Evolutionary conservation across 164 flowering plant genomes (phyloP).

Genomic region (grape (Vitis vinifera)): DNA sequence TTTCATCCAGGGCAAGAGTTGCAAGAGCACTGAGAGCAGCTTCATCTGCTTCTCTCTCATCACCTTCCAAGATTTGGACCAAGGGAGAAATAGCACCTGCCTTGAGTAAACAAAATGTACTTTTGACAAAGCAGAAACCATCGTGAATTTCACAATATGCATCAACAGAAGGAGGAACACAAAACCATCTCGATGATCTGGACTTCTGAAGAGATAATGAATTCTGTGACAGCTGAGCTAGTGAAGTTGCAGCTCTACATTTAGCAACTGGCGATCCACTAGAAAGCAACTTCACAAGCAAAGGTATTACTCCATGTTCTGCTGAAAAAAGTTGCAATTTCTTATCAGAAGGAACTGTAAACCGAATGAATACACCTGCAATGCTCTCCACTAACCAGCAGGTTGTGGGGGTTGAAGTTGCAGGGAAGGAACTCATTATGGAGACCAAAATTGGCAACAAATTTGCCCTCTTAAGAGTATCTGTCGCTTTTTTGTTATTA

Average conservation of each 20-base stretch:
- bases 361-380: conserved; percentile 56
- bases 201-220: conserved; percentile 46
- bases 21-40: conserved; percentile 65
- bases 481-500: conserved; percentile 58
- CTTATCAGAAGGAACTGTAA: conserved; percentile 71
- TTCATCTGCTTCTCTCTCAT: conserved; percentile 72
- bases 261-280: conserved; percentile 50
- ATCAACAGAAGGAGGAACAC: conserved; percentile 48
- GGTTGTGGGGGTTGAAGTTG: conserved; percentile 19
- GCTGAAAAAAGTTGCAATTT: conserved; percentile 58
- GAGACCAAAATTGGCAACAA: conserved; percentile 57
- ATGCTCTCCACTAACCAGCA: conserved; percentile 42
- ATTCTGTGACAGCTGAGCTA: conserved; percentile 74
- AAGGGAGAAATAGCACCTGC: conserved; percentile 66
- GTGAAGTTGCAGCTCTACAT: conserved; percentile 62
- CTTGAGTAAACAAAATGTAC: conserved; percentile 74
- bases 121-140: conserved; percentile 57
- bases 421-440: conserved; percentile 22
- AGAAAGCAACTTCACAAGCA: conserved; percentile 66
- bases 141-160: conserved; percentile 70
- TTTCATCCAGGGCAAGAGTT: conserved; percentile 69
- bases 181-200: conserved; percentile 56
- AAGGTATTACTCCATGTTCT: conserved; percentile 60
- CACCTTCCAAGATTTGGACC: conserved; percentile 51
- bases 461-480: conserved; percentile 44